phyloP scores from a whole-genome alignment of 2,329 filamentous ascomycete species.

The Aspergillus fumigatiaffinis region DNA sequence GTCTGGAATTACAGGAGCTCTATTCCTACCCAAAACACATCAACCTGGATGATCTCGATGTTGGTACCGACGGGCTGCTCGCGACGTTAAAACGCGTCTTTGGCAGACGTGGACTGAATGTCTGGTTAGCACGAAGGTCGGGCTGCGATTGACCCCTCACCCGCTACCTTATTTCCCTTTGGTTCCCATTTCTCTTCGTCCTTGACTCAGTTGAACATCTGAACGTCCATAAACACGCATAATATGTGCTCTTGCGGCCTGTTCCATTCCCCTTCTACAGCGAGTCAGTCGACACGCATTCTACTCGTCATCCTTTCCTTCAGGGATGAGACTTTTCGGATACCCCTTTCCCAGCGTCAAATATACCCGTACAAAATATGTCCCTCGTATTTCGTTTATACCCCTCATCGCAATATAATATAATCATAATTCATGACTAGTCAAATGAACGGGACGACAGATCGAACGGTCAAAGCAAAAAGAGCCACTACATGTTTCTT shows the following conservation, averaged over 20 bases:
- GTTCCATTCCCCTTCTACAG: neutral
- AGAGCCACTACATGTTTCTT: neutral
- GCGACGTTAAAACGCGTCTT: slow-evolving; percentile 44
- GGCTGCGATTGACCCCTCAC: slow-evolving; percentile 18
- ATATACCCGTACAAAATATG: neutral
- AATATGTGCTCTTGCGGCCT: neutral
- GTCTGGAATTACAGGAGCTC: slow-evolving; percentile 35
- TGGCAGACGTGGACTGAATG: slow-evolving; percentile 46
- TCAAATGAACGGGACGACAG: neutral
- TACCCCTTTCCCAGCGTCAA: neutral
- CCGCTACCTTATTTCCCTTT: neutral
- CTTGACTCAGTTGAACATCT: neutral
- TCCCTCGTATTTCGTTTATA: neutral
- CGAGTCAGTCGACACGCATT: neutral
- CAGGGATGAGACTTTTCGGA: neutral
- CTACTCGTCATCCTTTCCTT: neutral
- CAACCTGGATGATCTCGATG: slow-evolving; percentile 51
- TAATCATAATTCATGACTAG: neutral
- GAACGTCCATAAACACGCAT: neutral
- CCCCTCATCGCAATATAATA: slow-evolving; percentile 7
- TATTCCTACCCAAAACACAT: slow-evolving; percentile 46
- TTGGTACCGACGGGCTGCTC: slow-evolving; percentile 46
- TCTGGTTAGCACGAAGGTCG: slow-evolving; percentile 43
- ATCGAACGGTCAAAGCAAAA: neutral
- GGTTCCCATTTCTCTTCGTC: neutral